Evolutionary conservation across 345 rosid species (phyloP), one percentile per base, ranked within the genome.

Genomic region (Eucalyptus virginea): DNA sequence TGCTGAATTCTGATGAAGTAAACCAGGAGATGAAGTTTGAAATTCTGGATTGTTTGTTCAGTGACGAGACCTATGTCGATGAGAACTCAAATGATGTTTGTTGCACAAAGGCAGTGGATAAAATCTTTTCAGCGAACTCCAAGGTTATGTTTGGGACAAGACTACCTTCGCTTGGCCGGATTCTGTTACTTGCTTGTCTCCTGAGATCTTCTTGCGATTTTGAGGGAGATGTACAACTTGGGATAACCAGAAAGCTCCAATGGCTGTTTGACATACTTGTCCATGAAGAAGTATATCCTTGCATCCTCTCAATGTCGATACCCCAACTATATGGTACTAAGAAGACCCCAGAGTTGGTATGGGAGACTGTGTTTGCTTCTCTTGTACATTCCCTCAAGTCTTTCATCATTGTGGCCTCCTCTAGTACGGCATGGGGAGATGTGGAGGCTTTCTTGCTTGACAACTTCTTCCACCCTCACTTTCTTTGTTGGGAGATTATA

Each of bases 381-480:
- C 88, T 96, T 89, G 45, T 96, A 92, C 91, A 93, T 87, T 95
- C 96, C 89, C 89, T 98, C 87, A 97, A 98, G 92, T 93, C 95
- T 89, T 93, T 97, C 90, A 93, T 94, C 94, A 89, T 98, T 86
- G 94, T 92, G 81, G 92, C 92, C 56, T 96, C 96, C 87, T 91
- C 97, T 90, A 93, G 94, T 91, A 86, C 87, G 23, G 97, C 94
- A 80, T 96, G 98, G 99, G 93, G 88, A 91, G 97, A 95, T 81
- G 21, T 97, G 54, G 93, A 91, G 87, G 91, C 90, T 91, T 95
- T 96, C 93, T 90, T 98, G 91, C 91, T 96, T 51, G 94, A 95
- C 81, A 98, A 96, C 93, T 92, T 98, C 88, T 94, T 95, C 91
- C 98, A 98, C 92, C 98, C 98, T 80, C 97, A 98, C 91, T 92